These are phyloP conservation scores for Teratosphaeria epicoccoides DNA, from an alignment of 2,329 filamentous ascomycete species.

Conservation along the genomic window DNA sequence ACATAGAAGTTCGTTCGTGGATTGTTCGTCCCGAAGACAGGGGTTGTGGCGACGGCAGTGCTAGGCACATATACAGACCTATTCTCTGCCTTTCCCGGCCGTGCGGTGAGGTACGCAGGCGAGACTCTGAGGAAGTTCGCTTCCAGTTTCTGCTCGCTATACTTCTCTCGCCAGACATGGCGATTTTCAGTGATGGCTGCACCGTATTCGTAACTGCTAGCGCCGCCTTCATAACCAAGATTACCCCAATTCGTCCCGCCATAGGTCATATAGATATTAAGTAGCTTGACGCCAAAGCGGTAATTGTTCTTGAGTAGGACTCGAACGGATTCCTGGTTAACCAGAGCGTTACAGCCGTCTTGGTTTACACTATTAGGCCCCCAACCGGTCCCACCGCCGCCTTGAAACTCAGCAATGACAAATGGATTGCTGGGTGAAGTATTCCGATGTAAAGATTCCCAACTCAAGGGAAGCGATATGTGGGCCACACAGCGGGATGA, in stretches of 20 bases:
- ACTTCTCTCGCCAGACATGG: slow-evolving; percentile 60
- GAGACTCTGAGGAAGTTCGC: slow-evolving; percentile 66
- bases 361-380: slow-evolving; percentile 61
- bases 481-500: slow-evolving; percentile 52
- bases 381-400: slow-evolving; percentile 57
- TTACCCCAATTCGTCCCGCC: slow-evolving; percentile 83
- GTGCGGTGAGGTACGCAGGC: slow-evolving; percentile 55
- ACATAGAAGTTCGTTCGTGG: slow-evolving; percentile 53
- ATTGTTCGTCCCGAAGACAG: slow-evolving; percentile 47
- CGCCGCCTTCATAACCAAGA: slow-evolving; percentile 54
- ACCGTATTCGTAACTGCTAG: slow-evolving; percentile 50
- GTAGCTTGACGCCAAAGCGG: slow-evolving; percentile 47
- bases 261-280: slow-evolving; percentile 68
- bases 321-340: slow-evolving; percentile 63
- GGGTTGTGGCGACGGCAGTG: slow-evolving; percentile 48
- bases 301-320: slow-evolving; percentile 59
- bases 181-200: slow-evolving; percentile 59
- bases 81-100: slow-evolving; percentile 39
- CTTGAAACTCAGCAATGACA: slow-evolving; percentile 47
- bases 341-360: slow-evolving; percentile 53
- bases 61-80: slow-evolving; percentile 48
- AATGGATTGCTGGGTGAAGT: slow-evolving; percentile 58
- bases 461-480: slow-evolving; percentile 45
- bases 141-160: slow-evolving; percentile 65
- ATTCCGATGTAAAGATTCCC: slow-evolving; percentile 42